Base-by-base conservation (phyloP, 345 rosid species). In the Nasturtium officinale region DNA sequence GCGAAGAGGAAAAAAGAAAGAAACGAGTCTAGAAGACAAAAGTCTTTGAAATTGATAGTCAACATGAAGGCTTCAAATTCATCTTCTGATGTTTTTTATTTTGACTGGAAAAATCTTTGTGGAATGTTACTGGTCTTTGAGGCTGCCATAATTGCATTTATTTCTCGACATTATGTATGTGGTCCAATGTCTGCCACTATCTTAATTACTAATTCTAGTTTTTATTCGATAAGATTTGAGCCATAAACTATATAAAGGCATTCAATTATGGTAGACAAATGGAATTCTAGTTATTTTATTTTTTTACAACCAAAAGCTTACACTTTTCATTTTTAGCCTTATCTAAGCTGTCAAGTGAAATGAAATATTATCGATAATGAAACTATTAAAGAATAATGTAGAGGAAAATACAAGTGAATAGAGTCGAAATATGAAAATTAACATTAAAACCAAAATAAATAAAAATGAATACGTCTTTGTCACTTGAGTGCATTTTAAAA, bases 101-200 rank as follows among this genome's bases (percentile, higher is more conserved):
- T 75, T 67, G 88, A 63, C 87, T 82, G 80, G 84, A 87, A 79
- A 88, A 86, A 86, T 88, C 83, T 26, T 20, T 51, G 69, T 46
- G 53, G 65, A 61, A 74, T 71, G 52, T 72, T 50, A 78, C 51
- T 42, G 53, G 80, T 71, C 80, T 62, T 57, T 56, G 57, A 37
- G 80, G 80, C 80, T 71, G 80, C 80, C 80, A 46, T 56, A 48
- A 18, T 20, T 20, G 54, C 71, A 71, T 77, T 57, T 62, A 54
- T 54, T 28, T 53, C 75, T 9, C 47, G 62, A 69, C 64, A 26
- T 8, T 43, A 15, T 29, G 72, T 71, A 72, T 21, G 80, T 77
- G 76, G 76, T 70, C 76, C 61, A 70, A 40, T 71, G 72, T 70
- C 56, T 48, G 71, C 76, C 76, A 77, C 60, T 56, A 56, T 40